A percentile compares a stretch with the other conserved stretches of the same genome.
phyloP scores from a whole-genome alignment of 805 yeast species.

The Kluyveromyces wickerhamii region DNA sequence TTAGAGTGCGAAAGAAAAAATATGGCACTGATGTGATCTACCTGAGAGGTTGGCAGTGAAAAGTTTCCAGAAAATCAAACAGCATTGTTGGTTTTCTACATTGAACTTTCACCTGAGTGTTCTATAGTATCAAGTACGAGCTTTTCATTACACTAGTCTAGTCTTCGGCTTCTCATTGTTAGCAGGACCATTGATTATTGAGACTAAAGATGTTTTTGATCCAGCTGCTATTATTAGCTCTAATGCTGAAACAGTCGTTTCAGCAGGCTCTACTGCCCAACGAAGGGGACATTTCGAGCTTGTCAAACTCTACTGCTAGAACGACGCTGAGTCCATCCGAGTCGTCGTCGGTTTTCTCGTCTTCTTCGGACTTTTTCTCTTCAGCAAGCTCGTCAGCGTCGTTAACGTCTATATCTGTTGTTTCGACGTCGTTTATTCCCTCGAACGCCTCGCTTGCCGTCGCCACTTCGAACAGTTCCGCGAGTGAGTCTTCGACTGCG shows the following conservation, averaged over 20 bases:
- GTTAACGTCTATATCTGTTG: slow-evolving; percentile 3
- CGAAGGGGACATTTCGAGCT: slow-evolving; percentile 2
- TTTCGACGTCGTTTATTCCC: slow-evolving; percentile 6
- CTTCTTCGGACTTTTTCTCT: slow-evolving; percentile 1
- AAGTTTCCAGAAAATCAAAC: too few relatives aligned
- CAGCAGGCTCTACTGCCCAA: too few relatives aligned
- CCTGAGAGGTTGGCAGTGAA: too few relatives aligned
- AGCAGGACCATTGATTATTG: too few relatives aligned
- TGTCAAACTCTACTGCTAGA: slow-evolving; percentile 2
- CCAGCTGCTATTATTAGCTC: slow-evolving; percentile 10
- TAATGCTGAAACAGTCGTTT: slow-evolving; percentile 5
- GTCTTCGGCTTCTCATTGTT: too few relatives aligned
- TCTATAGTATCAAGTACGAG: too few relatives aligned
- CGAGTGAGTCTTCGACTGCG: not conserved
- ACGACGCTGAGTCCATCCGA: not conserved
- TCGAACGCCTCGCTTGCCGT: not conserved
- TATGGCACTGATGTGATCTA: too few relatives aligned
- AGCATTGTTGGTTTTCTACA: too few relatives aligned
- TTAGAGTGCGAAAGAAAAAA: too few relatives aligned
- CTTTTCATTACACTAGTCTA: too few relatives aligned
- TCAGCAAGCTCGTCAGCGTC: not conserved
- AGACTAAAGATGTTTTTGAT: too few relatives aligned
- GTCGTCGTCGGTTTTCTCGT: not conserved
- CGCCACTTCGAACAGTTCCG: not conserved
- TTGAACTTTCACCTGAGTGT: too few relatives aligned